Base-by-base conservation (phyloP, 2,329 filamentous ascomycete species). In the Phialophora verrucosa region DNA sequence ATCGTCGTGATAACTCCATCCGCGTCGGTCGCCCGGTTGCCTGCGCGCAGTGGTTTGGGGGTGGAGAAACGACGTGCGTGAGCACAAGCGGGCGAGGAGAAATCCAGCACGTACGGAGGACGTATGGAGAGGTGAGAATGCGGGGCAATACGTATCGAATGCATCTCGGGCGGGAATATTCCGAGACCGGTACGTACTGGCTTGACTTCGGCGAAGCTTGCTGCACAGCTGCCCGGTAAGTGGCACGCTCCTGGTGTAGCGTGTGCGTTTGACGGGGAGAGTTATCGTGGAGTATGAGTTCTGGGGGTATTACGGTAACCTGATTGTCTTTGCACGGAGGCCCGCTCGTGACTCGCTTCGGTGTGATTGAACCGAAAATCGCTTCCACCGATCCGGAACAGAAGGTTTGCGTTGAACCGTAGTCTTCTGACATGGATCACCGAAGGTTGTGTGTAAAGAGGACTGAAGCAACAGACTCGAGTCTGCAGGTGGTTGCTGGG, bases 81-180 rank as follows among this genome's bases (percentile, higher is more conserved):
- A 47, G 59, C 50, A 49, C 44, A n/a, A 54, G 23, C 31, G 31
- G 56, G 38, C 50, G 65, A 67, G 65, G 66, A 65, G 58, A 62
- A 64, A 59, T 44, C 14, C 38, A 44, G 6, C 32, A 54, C 31
- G 1, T 53, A 47, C 31, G 29, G 56, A 59, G 62, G 42, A 23
- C 23, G 27, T 23, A 55, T 55, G 29, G 25, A 17, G 58, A 42
- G 59, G 35, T 23, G 29, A 29, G 25, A 27, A 38, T 61, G 59
- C 65, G 66, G 66, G 66, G 66, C 56, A 65, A 59, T 62, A 8
- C 12, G 25, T 25, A 54, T 56, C 59, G 44, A 63, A 68, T 54
- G 61, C 59, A 63, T 47, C 63, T 63, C 63, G 66, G 66, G 47
- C 63, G 63, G 59, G 32, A 62, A 29, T 54, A 20, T 54, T 58